Base-by-base conservation (phyloP, 805 yeast species). In the Scheffersomyces coipomensis region DNA sequence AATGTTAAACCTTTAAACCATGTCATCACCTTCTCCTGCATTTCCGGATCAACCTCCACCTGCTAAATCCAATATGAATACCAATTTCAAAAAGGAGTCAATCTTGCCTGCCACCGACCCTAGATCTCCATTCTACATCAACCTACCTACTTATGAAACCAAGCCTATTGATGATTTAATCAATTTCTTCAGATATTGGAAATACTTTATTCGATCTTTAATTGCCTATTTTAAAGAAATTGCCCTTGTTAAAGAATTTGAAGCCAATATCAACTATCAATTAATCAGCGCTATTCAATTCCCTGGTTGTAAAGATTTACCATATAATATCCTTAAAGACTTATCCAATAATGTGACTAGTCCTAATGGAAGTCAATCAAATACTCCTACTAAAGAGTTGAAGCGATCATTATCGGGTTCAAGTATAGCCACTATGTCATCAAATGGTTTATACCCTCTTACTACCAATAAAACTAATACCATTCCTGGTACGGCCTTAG, bases 191-290 rank as follows among this genome's bases (percentile, higher is more conserved):
- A 66, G 64, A 51, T 55, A 55, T 37, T 69, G 73, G 68, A 68
- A 67, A 48, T 56, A 55, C 37, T 62, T 68, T 38, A 64, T 69
- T 43, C 58, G 59, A 42, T 56, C 70, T 8, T 48, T 69, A 37
- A 54, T 65, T 7, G 53, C 58, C 36, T 69, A 69, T 44, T 54
- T 65, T 33, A 64, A 59, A 42, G 74, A 78, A 48, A 59, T 75
- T 41, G 58, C 73, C 26, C 56, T 76, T 37, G 75, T 76, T 40
- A 76, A 75, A 53, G 78, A 69, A 46, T 69, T 78, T 51, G 60
- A 54, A 27, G 47, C 60, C 11, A 58, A 67, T 47, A 49, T 69
- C 38, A 61, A 61, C 36, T 55, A 52, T 38, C 75, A 69, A 48
- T 47, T 69, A 33, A 54, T 69, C 27, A 60, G 53, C 36, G 58